A percentile compares a stretch with the other conserved stretches of the same genome.
These are phyloP conservation scores for Ogataea neopini DNA, from an alignment of 805 yeast genomes.

Conservation along the genomic window DNA sequence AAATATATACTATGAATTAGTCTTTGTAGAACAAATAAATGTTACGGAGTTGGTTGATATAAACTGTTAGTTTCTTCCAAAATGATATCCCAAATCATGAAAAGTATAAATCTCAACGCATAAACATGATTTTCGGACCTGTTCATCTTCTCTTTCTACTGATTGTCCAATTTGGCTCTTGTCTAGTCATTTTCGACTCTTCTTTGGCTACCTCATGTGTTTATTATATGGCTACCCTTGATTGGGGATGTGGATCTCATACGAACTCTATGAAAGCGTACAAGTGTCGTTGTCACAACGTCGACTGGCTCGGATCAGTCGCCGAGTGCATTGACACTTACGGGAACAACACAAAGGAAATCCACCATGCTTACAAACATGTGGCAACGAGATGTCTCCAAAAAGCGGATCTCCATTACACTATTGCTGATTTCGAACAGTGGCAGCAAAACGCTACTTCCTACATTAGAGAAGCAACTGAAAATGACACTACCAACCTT, in stretches of 20 bases:
- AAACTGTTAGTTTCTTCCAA: no score
- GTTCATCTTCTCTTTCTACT: neutral
- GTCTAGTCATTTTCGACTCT: constrained; percentile 33
- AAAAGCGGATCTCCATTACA: constrained; percentile 37
- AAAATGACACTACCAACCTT: constrained; percentile 22
- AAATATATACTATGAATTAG: no score
- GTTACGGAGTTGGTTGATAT: no score
- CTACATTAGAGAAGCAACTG: constrained; percentile 34
- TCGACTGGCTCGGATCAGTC: constrained; percentile 46
- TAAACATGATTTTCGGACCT: neutral
- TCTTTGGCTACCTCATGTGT: constrained; percentile 43
- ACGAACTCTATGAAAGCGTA: constrained; percentile 36
- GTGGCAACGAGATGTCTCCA: constrained; percentile 37
- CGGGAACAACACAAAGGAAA: constrained; percentile 31
- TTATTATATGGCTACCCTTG: constrained; percentile 39
- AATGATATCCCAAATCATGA: no score
- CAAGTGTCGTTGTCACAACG: constrained; percentile 43
- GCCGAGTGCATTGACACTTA: constrained; percentile 42
- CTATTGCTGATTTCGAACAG: constrained; percentile 35
- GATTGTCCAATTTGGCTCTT: neutral
- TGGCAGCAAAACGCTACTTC: constrained; percentile 36
- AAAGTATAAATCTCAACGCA: neutral
- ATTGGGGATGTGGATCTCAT: constrained; percentile 45
- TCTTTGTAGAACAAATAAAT: no score
- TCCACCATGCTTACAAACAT: constrained; percentile 43